Conservation (phyloP, 1,139 yeast species). For the Suhomyces panamericanus region DNA sequence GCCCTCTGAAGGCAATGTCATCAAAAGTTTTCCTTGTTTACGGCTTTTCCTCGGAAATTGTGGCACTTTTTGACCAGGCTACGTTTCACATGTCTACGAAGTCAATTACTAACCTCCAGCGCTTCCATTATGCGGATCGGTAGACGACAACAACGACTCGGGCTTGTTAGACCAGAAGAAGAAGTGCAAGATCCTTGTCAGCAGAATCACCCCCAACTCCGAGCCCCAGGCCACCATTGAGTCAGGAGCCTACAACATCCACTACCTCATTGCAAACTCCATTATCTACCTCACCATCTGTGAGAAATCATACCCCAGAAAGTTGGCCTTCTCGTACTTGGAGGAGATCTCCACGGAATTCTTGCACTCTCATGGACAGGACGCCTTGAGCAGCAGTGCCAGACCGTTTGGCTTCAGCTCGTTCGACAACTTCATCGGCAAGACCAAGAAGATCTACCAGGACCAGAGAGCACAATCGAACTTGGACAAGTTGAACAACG, state of each 20-base stretch:
- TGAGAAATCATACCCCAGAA: constrained; percentile 79
- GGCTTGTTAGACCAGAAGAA: constrained; percentile 74
- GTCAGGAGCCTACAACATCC: constrained; percentile 72
- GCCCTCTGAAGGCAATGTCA: too few relatives aligned
- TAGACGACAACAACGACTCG: constrained; percentile 70
- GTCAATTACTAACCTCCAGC: constrained; percentile 41
- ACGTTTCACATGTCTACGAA: too few relatives aligned
- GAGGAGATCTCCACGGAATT: constrained; percentile 83
- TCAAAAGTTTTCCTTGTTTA: too few relatives aligned
- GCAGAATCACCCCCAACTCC: constrained; percentile 75
- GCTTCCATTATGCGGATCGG: constrained; percentile 89
- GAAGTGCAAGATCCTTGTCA: constrained; percentile 75
- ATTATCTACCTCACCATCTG: constrained; percentile 78
- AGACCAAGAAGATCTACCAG: constrained; percentile 84
- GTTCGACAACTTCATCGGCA: constrained; percentile 79
- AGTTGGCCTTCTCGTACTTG: constrained; percentile 84
- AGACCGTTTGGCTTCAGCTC: constrained; percentile 90
- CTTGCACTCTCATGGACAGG: constrained; percentile 72
- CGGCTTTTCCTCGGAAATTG: too few relatives aligned
- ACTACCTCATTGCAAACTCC: constrained; percentile 63
- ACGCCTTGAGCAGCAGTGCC: constrained; percentile 59
- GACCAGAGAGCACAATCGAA: constrained; percentile 91
- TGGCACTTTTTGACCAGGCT: too few relatives aligned
- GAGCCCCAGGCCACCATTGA: constrained; percentile 87
- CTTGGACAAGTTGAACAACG: constrained; percentile 80